Conservation (phyloP, 2,329 filamentous ascomycete genomes). For the Gnomoniopsis smithogilvyi region DNA sequence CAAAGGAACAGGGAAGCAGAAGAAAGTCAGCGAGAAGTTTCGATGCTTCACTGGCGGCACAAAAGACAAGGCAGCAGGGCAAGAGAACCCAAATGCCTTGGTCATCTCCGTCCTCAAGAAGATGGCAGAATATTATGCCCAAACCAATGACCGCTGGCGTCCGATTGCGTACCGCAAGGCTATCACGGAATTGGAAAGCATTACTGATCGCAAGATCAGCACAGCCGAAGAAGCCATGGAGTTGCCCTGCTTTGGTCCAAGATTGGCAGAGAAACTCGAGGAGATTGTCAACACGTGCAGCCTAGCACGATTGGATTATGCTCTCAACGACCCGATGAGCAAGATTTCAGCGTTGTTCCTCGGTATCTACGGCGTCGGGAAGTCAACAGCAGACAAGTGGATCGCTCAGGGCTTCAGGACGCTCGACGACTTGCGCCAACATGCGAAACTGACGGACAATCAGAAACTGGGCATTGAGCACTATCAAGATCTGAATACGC, state of each 20-base stretch:
- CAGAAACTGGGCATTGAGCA: slow-evolving; percentile 76
- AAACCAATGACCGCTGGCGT: slow-evolving; percentile 75
- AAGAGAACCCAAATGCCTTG: slow-evolving; percentile 65
- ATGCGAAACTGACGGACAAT: slow-evolving; percentile 62
- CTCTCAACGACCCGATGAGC: slow-evolving; percentile 64
- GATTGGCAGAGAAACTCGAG: slow-evolving; percentile 81
- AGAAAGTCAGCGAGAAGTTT: slow-evolving; percentile 46
- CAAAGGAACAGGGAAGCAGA: slow-evolving; percentile 26
- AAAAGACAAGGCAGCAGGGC: slow-evolving; percentile 31
- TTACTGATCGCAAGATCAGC: slow-evolving; percentile 54
- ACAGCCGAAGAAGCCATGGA: slow-evolving; percentile 67
- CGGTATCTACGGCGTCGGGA: slow-evolving; percentile 76
- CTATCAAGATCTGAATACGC: slow-evolving; percentile 73
- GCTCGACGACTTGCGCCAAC: slow-evolving; percentile 64
- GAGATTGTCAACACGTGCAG: slow-evolving; percentile 77
- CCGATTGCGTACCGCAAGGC: slow-evolving; percentile 72
- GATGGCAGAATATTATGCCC: slow-evolving; percentile 75
- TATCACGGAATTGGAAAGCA: slow-evolving; percentile 68
- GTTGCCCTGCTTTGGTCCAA: slow-evolving; percentile 66
- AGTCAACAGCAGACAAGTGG: slow-evolving; percentile 70
- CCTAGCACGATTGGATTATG: slow-evolving; percentile 69
- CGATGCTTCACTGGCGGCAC: slow-evolving; percentile 52
- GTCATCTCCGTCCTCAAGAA: slow-evolving; percentile 76
- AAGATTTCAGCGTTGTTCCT: slow-evolving; percentile 66
- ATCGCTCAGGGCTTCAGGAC: slow-evolving; percentile 70